A percentile compares a stretch with the other conserved stretches of the same genome.
These are phyloP conservation scores for Backusella luteola DNA, from an alignment of 192 early-diverging fungal genomes.

Conservation along the genomic window DNA sequence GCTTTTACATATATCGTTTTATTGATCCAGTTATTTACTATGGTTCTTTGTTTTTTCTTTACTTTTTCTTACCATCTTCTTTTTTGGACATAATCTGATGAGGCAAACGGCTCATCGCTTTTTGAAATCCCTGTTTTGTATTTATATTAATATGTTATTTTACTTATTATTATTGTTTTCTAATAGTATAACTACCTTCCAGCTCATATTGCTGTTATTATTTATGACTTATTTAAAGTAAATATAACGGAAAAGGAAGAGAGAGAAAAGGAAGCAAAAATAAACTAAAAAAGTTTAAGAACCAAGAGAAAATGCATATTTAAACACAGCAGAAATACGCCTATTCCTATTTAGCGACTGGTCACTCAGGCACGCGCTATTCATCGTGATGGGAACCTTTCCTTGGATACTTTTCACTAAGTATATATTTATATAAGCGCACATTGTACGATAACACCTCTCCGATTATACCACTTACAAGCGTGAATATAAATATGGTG, in stretches of 20 bases:
- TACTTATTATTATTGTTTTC: not conserved
- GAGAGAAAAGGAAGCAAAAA: not conserved
- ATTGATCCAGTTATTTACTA: not conserved
- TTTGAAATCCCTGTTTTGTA: slow-evolving; percentile 60
- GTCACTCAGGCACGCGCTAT: no score
- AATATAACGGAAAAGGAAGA: not conserved
- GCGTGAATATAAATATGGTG: no score
- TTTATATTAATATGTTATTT: not conserved
- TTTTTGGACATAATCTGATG: slow-evolving; percentile 67
- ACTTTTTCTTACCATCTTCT: slow-evolving; percentile 23
- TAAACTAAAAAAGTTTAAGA: not conserved
- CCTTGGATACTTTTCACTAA: no score
- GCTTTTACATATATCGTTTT: slow-evolving; percentile 49
- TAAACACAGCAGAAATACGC: not conserved
- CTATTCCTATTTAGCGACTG: no score
- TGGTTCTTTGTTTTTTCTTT: not conserved
- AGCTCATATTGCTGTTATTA: not conserved
- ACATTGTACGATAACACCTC: no score
- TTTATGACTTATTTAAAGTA: not conserved
- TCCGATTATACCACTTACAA: no score
- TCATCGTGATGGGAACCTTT: no score
- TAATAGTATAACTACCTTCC: not conserved
- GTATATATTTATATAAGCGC: no score
- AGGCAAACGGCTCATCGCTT: slow-evolving; percentile 79
- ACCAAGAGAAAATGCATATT: not conserved